Evolutionary conservation across 2,329 filamentous ascomycete genomes (phyloP), one percentile per base, ranked within the genome.

Genomic region (Neopestalotiopsis sp.): DNA sequence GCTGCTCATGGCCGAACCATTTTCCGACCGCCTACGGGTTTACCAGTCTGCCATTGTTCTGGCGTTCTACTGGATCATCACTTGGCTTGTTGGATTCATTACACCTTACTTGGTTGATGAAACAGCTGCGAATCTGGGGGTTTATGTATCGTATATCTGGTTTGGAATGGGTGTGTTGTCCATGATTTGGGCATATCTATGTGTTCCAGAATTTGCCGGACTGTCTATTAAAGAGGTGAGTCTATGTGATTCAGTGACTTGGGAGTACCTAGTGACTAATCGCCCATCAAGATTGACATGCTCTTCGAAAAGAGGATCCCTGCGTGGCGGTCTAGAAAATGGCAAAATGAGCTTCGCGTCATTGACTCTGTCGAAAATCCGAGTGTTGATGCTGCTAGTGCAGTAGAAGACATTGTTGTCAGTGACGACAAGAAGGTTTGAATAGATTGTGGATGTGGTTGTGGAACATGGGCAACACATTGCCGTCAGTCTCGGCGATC

Each of bases 41-140:
- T 52, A 10, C 9, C 45, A 52, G n/a, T 20, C 45, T 52, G 45
- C 45, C 45, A 52, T 52, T 52, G 45, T 52, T 20, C 45, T 52
- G 45, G 45, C 45, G n/a, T 52, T 52, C 17, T 52, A 52, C n/a
- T 52, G 45, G 45, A 52, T 52, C 45, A 52, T 52, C 45, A 52
- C 45, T 52, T 52, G 45, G 45, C 45, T 52, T 17, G 45, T 52
- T 17, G 45, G 45, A 52, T 52, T 52, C 45, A 52, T 52, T 17
- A 52, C 45, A 52, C 45, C n/a, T 2, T 52, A 52, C 5, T n/a
- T 52, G 45, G 45, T 52, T 20, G 45, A 52, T 17, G 45, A 17
- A 20, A 52, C 45, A 52, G 45, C 45, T 52, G 45, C 45, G 6
- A 20, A 52, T 20, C 45, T 52, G 13, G 45, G 45, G 17, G 45